Evolutionary conservation across 352 stramenopile species (phyloP), one percentile per base, ranked within the genome.

Genomic region (Phytophthora rubi): DNA sequence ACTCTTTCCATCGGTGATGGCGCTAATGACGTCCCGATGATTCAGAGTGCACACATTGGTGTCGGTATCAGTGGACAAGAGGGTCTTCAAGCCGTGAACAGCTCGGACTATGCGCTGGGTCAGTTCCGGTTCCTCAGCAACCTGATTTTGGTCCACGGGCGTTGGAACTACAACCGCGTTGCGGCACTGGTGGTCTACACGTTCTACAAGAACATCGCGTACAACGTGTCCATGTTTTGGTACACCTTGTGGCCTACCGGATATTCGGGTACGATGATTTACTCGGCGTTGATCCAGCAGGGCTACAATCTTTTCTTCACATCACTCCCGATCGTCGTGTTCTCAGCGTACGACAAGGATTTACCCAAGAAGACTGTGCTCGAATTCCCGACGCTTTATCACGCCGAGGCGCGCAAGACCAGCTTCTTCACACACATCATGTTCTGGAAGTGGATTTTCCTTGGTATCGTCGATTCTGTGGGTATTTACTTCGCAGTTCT

Each of bases 301-400:
- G 81, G 94, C 26, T 99, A 98, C 74, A 99, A 99, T 71, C 90
- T 99, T 53, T 88, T 98, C 51, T 98, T 96, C 67, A 99, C 93
- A 0, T 82, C 90, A 35, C 71, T 99, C 21, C 97, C 98, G 3
- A 98, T 99, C 67, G 74, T 96, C 28, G 76, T 89, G 0, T 93
- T 88, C 59, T 92, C 87, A 7, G 89, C 92, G 3, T 88, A 93
- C 47, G 91, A 97, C 55, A 83, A 81, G 28, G 89, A 96, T 70
- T 37, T 96, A 5, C 86, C 85, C 0, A 89, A 86, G 57, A 64
- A 92, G 4, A 79, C 90, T 0, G 77, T 87, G 7, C 60, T 94
- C 18, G 62, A 89, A 33, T 91, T 85, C 26, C 89, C 89, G 9
- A 72, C 66, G 42, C 53, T 96, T 9, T 96, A 96, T 54, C 84